These are phyloP conservation scores for Fallopia convolvulus DNA, from an alignment of 148 eudicot species.

Conservation along the genomic window DNA sequence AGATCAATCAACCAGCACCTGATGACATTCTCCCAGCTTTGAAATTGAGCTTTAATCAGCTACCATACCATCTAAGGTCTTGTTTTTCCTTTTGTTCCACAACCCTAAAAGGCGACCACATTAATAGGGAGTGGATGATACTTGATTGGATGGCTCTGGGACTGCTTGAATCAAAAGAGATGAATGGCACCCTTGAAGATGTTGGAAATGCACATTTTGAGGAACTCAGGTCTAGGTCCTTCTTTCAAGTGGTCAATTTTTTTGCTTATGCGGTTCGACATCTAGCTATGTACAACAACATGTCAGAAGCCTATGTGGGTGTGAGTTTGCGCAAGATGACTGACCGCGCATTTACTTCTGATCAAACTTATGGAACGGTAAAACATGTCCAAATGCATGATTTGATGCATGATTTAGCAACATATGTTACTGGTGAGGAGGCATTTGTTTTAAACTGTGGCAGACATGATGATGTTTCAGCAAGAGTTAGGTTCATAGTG, in stretches of 20 bases:
- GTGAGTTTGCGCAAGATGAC: not conserved
- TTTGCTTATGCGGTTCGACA: not conserved
- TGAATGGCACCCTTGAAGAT: constrained; percentile 13
- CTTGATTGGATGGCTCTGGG: constrained; percentile 21
- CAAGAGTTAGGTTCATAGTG: not conserved
- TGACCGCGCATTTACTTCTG: not conserved
- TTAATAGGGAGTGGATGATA: not conserved
- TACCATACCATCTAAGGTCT: constrained; percentile 10
- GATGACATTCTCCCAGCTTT: constrained; percentile 7
- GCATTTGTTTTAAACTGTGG: not conserved
- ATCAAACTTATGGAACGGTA: not conserved
- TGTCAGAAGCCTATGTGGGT: not conserved
- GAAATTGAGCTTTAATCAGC: constrained; percentile 18
- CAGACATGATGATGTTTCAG: not conserved
- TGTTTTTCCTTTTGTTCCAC: constrained; percentile 18
- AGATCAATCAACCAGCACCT: not conserved
- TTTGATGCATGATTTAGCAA: not conserved
- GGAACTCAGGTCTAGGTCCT: constrained; percentile 17
- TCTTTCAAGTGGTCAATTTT: constrained; percentile 5
- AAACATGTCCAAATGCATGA: not conserved
- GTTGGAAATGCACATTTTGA: constrained; percentile 12
- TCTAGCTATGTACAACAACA: not conserved
- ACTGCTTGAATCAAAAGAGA: not conserved
- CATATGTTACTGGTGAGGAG: not conserved
- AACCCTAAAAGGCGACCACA: not conserved